Evolutionary conservation across 257 asterid genomes (phyloP).

Genomic region (Phtheirospermum japonicum): DNA sequence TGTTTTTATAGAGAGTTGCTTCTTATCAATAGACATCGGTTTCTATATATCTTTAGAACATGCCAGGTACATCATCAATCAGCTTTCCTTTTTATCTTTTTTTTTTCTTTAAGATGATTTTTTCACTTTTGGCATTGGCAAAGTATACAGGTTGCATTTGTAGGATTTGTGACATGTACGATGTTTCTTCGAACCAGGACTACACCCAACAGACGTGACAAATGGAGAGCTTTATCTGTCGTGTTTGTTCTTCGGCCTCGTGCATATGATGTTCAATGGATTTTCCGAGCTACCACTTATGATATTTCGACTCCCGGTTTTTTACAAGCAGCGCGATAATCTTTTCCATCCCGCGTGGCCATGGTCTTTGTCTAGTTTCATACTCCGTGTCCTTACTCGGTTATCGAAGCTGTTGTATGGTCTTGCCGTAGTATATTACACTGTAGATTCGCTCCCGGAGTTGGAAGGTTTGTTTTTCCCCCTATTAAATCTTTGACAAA

Average conservation of each 20-base stretch:
- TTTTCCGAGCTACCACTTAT: slow-evolving; percentile 78
- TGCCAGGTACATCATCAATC: slow-evolving; percentile 52
- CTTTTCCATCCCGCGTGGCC: slow-evolving; percentile 90
- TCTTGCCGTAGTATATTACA: slow-evolving; percentile 65
- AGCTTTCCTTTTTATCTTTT: not conserved
- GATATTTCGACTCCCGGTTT: slow-evolving; percentile 88
- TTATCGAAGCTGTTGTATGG: slow-evolving; percentile 77
- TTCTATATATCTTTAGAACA: slow-evolving; percentile 72
- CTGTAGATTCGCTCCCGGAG: slow-evolving; percentile 72
- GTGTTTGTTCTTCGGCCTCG: slow-evolving; percentile 68
- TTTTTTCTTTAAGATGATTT: not conserved
- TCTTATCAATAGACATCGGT: slow-evolving; percentile 66
- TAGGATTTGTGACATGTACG: slow-evolving; percentile 71
- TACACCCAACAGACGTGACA: slow-evolving; percentile 61
- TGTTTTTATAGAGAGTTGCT: slow-evolving; percentile 77
- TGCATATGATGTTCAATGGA: slow-evolving; percentile 95
- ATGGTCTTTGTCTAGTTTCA: slow-evolving; percentile 72
- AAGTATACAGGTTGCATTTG: slow-evolving; percentile 74
- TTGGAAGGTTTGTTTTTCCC: slow-evolving; percentile 54
- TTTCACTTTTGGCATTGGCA: not conserved
- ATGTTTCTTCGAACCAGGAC: slow-evolving; percentile 71
- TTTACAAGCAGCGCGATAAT: slow-evolving; percentile 90
- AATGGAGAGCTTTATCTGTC: slow-evolving; percentile 68
- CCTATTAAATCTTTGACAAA: slow-evolving; percentile 7
- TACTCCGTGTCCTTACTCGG: slow-evolving; percentile 84